Evolutionary conservation across 2,329 filamentous ascomycete genomes (phyloP).

Genomic region (Pseudogymnoascus sp.): DNA sequence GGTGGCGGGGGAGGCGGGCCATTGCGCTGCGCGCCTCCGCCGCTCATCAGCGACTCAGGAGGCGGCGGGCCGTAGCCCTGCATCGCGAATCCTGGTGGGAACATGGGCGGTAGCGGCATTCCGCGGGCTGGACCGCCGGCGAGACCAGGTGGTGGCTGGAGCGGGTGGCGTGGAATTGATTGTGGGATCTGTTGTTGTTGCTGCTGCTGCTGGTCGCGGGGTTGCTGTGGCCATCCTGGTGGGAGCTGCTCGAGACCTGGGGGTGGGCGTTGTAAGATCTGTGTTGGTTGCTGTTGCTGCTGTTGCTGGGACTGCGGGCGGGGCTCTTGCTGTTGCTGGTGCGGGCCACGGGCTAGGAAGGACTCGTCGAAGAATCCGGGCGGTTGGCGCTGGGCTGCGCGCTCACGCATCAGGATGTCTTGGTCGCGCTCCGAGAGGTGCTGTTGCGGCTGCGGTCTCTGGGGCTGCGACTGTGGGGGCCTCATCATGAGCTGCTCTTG

Average conservation of each 20-base stretch:
- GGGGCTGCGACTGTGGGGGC: constrained; percentile 19
- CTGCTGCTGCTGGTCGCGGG: constrained; percentile 32
- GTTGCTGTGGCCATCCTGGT: constrained; percentile 44
- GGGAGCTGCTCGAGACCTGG: constrained; percentile 53
- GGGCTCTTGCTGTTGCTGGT: constrained; percentile 19
- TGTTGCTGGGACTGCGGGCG: constrained; percentile 42
- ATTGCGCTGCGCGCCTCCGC: constrained; percentile 24
- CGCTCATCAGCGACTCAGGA: constrained; percentile 34
- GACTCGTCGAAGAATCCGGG: constrained; percentile 27
- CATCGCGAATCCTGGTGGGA: constrained; percentile 52
- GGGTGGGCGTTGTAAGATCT: constrained; percentile 56
- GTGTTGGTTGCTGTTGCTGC: constrained; percentile 46
- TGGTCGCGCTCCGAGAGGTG: constrained; percentile 32
- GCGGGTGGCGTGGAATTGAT: constrained; percentile 37
- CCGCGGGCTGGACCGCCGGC: constrained; percentile 30
- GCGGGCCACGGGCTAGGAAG: constrained; percentile 21
- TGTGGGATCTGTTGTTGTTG: constrained; percentile 24
- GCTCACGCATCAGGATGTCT: constrained; percentile 21
- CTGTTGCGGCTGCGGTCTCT: constrained; percentile 34
- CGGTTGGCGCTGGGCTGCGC: constrained; percentile 31
- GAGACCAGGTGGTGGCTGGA: constrained; percentile 55
- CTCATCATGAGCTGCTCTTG: constrained; percentile 46
- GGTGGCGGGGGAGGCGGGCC: constrained; percentile 44
- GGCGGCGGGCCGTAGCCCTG: constrained; percentile 38
- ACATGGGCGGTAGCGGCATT: constrained; percentile 47